Evolutionary conservation across 345 rosid species (phyloP).

Genomic region (Aquilaria yunnanensis): DNA sequence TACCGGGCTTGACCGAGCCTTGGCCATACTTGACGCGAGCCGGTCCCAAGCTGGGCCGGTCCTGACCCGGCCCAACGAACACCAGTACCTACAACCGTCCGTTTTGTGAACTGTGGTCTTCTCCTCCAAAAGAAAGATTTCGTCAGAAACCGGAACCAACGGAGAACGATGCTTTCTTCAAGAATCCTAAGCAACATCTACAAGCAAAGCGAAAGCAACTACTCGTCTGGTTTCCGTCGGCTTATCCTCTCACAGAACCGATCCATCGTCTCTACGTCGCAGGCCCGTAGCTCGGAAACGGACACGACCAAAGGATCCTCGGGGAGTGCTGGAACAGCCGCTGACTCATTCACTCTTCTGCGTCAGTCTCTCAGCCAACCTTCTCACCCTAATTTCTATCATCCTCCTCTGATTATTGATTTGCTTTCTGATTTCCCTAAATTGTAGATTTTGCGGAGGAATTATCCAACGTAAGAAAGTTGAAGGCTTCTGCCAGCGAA

Average conservation of each 20-base stretch:
- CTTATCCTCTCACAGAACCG: slow-evolving; percentile 35
- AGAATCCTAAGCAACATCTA: slow-evolving; percentile 8
- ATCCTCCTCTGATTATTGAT: background rate
- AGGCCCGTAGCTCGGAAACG: slow-evolving; percentile 53
- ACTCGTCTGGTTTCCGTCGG: slow-evolving; percentile 1
- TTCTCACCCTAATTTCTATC: background rate
- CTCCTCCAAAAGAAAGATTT: too few species aligned
- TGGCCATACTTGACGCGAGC: too few species aligned
- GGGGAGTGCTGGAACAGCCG: slow-evolving; percentile 39
- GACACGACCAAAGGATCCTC: slow-evolving; percentile 67
- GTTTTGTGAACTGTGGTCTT: too few species aligned
- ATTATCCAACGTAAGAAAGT: slow-evolving; percentile 50
- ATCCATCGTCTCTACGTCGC: slow-evolving; percentile 39
- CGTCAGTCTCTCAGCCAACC: slow-evolving; percentile 28
- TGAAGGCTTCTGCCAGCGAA: slow-evolving; percentile 37
- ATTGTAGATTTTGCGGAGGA: slow-evolving; percentile 58
- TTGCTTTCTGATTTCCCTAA: too few species aligned
- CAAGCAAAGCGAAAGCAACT: background rate
- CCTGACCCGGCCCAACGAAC: too few species aligned
- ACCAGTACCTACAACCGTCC: too few species aligned
- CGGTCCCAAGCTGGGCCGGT: too few species aligned
- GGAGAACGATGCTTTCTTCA: slow-evolving; percentile 12
- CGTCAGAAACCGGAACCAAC: background rate
- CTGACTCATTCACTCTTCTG: slow-evolving; percentile 62
- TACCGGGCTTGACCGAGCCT: too few species aligned